Conservation (phyloP, 148 eudicot species). For the Chenopodium formosanum region DNA sequence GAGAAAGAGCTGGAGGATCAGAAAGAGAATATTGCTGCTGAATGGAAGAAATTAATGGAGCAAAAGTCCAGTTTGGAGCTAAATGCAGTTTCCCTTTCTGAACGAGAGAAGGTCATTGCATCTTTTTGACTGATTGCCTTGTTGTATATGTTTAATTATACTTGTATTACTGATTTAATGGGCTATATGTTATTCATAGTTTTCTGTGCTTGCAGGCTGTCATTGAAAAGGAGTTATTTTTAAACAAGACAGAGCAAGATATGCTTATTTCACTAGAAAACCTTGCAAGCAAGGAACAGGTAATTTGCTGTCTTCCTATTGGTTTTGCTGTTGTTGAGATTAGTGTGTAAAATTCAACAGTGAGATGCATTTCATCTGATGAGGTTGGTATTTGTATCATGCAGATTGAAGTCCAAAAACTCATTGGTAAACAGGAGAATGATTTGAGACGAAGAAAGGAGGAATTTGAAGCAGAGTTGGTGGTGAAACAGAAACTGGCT, state of each 20-base stretch:
- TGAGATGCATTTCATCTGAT: constrained; percentile 11
- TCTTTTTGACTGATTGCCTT: background rate
- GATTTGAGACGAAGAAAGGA: constrained; percentile 44
- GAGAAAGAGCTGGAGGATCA: constrained; percentile 68
- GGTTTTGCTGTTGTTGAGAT: background rate
- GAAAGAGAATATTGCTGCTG: constrained; percentile 53
- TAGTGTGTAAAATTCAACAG: background rate
- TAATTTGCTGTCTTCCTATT: constrained; percentile 37
- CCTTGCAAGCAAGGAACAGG: constrained; percentile 60
- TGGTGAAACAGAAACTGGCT: constrained; percentile 49
- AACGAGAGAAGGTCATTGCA: constrained; percentile 72
- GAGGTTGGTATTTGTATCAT: constrained; percentile 6
- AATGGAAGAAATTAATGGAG: constrained; percentile 42
- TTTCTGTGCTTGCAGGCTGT: constrained; percentile 46
- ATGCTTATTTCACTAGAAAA: constrained; percentile 57
- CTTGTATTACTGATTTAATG: background rate
- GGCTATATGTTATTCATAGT: background rate
- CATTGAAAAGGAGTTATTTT: constrained; percentile 51
- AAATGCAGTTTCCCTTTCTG: constrained; percentile 48
- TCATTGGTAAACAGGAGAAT: constrained; percentile 59
- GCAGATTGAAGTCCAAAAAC: constrained; percentile 59
- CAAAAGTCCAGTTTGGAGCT: constrained; percentile 49
- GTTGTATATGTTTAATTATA: background rate
- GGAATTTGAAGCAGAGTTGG: constrained; percentile 59
- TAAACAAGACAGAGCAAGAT: constrained; percentile 71